phyloP scores from a whole-genome alignment of 768 basidiomycete genomes.

The Suillus weaverae region DNA sequence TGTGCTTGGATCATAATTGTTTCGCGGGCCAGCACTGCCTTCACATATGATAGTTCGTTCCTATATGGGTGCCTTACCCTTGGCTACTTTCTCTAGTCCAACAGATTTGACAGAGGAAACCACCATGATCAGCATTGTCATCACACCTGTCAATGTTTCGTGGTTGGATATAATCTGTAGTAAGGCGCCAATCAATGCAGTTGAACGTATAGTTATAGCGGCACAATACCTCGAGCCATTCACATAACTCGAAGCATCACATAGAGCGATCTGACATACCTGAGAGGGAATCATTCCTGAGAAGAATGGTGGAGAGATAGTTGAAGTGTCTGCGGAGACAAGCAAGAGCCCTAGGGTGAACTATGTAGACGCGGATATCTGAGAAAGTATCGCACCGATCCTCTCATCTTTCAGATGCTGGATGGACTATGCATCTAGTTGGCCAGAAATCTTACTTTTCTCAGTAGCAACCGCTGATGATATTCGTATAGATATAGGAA shows the following conservation, averaged over 20 bases:
- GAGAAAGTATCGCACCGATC: constrained; percentile 63
- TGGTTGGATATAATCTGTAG: constrained; percentile 86
- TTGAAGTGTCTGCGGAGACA: constrained; percentile 91
- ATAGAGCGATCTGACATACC: constrained; percentile 89
- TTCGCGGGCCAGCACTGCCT: constrained; percentile 87
- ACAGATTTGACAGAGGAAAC: constrained; percentile 65
- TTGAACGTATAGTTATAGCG: neutral
- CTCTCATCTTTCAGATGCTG: constrained; percentile 75
- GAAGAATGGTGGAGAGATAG: constrained; percentile 76
- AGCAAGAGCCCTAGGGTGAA: constrained; percentile 86
- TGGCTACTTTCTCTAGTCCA: constrained; percentile 50
- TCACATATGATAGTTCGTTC: constrained; percentile 88
- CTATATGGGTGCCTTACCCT: constrained; percentile 52
- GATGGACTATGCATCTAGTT: constrained; percentile 68
- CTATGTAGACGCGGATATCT: constrained; percentile 70
- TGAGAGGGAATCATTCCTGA: constrained; percentile 88
- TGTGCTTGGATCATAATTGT: constrained; percentile 90
- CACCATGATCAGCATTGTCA: constrained; percentile 95
- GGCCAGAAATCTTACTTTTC: constrained; percentile 64
- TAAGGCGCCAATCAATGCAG: constrained; percentile 9
- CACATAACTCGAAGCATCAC: constrained; percentile 84
- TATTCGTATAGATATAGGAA: constrained; percentile 11
- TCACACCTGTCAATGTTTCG: constrained; percentile 90
- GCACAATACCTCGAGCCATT: constrained; percentile 81
- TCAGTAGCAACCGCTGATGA: constrained; percentile 9